phyloP scores from a whole-genome alignment of 306 rosid species.

The Cicer arietinum region DNA sequence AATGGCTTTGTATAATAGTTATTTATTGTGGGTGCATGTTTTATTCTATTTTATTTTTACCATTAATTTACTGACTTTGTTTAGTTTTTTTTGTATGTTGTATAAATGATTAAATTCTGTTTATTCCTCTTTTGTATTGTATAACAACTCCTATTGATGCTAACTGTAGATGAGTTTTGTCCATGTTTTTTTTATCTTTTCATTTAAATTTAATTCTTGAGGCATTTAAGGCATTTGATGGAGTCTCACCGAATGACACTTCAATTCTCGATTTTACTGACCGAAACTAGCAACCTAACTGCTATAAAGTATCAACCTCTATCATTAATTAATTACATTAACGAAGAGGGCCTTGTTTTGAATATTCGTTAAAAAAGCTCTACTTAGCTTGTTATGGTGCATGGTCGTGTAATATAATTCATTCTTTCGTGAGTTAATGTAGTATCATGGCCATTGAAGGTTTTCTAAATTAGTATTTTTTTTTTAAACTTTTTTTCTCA shows the following conservation, averaged over 20 bases:
- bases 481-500: too few species aligned
- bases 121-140: neutral
- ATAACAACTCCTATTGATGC: neutral
- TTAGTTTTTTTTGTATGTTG: neutral
- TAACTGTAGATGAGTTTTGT: neutral
- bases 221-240: neutral
- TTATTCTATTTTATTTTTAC: slow-evolving; percentile 1
- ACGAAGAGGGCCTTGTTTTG: too few species aligned
- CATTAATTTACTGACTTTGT: neutral
- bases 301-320: neutral
- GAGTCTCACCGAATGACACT: neutral
- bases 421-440: too few species aligned
- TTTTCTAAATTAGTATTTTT: too few species aligned
- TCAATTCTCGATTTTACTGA: neutral
- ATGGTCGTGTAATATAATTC: too few species aligned
- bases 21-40: neutral
- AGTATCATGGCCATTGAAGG: too few species aligned
- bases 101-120: neutral
- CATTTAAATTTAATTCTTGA: too few species aligned
- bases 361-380: too few species aligned
- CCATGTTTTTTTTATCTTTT: neutral
- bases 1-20: slow-evolving; percentile 19
- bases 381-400: too few species aligned
- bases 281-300: neutral
- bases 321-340: neutral